These are phyloP conservation scores for Alternaria ethzedia DNA, from an alignment of 2,329 filamentous ascomycete genomes.

Conservation along the genomic window DNA sequence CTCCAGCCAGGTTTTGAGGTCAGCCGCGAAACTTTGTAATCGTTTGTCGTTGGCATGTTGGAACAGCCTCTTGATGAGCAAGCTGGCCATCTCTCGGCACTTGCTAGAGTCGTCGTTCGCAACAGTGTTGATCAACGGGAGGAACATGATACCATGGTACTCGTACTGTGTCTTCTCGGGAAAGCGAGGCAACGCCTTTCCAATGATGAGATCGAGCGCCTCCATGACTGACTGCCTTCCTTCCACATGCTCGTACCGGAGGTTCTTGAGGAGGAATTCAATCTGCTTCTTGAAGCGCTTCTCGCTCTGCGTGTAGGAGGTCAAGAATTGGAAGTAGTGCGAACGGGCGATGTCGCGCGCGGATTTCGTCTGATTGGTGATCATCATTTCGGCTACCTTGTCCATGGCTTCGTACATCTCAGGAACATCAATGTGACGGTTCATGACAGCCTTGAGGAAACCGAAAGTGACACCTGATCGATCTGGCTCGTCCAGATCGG, in stretches of 20 bases:
- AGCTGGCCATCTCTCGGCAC: conserved; percentile 81
- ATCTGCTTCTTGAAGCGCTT: conserved; percentile 88
- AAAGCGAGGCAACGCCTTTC: conserved; percentile 66
- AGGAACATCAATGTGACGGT: conserved; percentile 82
- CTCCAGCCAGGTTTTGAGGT: conserved; percentile 77
- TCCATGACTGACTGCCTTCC: conserved; percentile 94
- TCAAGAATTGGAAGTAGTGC: conserved; percentile 90
- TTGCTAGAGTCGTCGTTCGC: conserved; percentile 87
- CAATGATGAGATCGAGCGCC: conserved; percentile 82
- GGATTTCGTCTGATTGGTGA: conserved; percentile 89
- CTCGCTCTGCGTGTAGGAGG: conserved; percentile 92
- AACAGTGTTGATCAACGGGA: conserved; percentile 83
- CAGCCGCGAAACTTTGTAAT: conserved; percentile 70
- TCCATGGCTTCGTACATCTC: conserved; percentile 92
- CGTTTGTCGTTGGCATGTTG: conserved; percentile 76
- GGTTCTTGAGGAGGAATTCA: conserved; percentile 84
- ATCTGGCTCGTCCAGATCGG: conserved; percentile 90
- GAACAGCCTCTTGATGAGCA: conserved; percentile 82
- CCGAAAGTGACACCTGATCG: conserved; percentile 93
- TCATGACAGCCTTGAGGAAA: conserved; percentile 86
- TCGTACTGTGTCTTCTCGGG: conserved; percentile 78
- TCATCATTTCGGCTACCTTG: conserved; percentile 83
- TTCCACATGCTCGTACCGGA: conserved; percentile 87
- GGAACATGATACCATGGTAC: conserved; percentile 79
- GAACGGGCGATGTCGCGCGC: conserved; percentile 87